Evolutionary conservation across 2,329 filamentous ascomycete species (phyloP).

Genomic region (Thelonectria olida): DNA sequence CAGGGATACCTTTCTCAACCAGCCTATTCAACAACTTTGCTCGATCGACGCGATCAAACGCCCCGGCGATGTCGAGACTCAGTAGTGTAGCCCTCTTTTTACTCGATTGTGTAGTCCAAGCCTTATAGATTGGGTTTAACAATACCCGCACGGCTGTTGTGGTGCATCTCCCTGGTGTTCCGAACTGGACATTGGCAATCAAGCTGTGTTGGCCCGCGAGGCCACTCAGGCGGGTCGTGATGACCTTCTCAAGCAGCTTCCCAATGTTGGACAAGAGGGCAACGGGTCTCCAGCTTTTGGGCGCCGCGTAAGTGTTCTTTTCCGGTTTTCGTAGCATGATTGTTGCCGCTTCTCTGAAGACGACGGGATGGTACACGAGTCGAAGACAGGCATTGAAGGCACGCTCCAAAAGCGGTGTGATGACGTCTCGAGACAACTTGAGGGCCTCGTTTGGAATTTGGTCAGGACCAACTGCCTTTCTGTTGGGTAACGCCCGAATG

Average conservation of each 20-base stretch:
- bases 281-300: conserved; percentile 32
- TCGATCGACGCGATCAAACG: conserved; percentile 27
- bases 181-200: conserved; percentile 3
- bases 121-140: conserved; percentile 21
- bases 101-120: conserved; percentile 11
- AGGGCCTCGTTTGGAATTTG: too few relatives aligned
- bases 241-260: conserved; percentile 24
- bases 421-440: too few relatives aligned
- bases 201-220: conserved; percentile 13
- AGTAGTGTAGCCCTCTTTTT: conserved; percentile 10
- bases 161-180: conserved; percentile 10
- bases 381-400: conserved; percentile 29
- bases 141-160: conserved; percentile 21
- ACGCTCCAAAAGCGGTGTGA: too few relatives aligned
- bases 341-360: conserved; percentile 27
- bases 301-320: conserved; percentile 29
- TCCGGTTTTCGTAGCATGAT: conserved; percentile 27
- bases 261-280: conserved; percentile 24
- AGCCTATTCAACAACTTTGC: conserved; percentile 27
- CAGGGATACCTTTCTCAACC: conserved; percentile 22
- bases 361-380: conserved; percentile 25
- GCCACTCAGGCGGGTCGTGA: conserved; percentile 24
- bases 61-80: conserved; percentile 26
- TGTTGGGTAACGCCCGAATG: too few relatives aligned
- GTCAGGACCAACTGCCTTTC: too few relatives aligned